Evolutionary conservation across 2,329 filamentous ascomycete genomes (phyloP).

Genomic region (Stagonosporopsis rhizophila): DNA sequence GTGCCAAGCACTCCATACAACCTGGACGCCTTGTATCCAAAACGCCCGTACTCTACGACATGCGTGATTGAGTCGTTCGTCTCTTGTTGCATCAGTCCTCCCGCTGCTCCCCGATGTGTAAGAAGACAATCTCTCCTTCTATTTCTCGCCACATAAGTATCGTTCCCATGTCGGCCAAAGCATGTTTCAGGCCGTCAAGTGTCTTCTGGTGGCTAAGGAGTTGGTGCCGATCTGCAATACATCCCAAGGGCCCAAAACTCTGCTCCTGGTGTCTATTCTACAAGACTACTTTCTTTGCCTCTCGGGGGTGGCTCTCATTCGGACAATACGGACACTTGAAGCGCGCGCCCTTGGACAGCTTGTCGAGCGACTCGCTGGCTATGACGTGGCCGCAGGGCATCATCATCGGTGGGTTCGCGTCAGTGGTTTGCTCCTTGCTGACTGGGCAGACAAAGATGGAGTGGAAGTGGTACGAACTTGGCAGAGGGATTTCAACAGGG

Average conservation of each 20-base stretch:
- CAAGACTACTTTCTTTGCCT: slow-evolving; percentile 62
- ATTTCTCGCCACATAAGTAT: background rate
- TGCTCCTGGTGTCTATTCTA: slow-evolving; percentile 23
- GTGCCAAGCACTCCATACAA: background rate
- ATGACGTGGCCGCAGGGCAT: slow-evolving; percentile 95
- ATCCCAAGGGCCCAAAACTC: background rate
- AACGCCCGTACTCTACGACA: background rate
- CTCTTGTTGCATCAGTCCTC: background rate
- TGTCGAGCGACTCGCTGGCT: slow-evolving; percentile 80
- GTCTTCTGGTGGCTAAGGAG: background rate
- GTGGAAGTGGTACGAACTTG: slow-evolving; percentile 77
- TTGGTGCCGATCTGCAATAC: background rate
- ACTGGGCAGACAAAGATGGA: slow-evolving; percentile 98
- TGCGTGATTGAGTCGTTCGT: background rate
- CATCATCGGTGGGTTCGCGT: slow-evolving; percentile 94
- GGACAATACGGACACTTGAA: slow-evolving; percentile 99
- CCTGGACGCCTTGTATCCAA: background rate
- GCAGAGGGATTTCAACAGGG: slow-evolving; percentile 75
- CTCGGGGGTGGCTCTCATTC: slow-evolving; percentile 76
- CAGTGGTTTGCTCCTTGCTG: slow-evolving; percentile 93
- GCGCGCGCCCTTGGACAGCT: slow-evolving; percentile 76
- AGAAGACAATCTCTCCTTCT: background rate
- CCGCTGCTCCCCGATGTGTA: background rate
- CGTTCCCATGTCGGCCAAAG: background rate
- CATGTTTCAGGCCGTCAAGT: background rate